These are phyloP conservation scores for Daldinia eschscholtzii DNA, from an alignment of 2,329 filamentous ascomycete genomes.

Conservation along the genomic window DNA sequence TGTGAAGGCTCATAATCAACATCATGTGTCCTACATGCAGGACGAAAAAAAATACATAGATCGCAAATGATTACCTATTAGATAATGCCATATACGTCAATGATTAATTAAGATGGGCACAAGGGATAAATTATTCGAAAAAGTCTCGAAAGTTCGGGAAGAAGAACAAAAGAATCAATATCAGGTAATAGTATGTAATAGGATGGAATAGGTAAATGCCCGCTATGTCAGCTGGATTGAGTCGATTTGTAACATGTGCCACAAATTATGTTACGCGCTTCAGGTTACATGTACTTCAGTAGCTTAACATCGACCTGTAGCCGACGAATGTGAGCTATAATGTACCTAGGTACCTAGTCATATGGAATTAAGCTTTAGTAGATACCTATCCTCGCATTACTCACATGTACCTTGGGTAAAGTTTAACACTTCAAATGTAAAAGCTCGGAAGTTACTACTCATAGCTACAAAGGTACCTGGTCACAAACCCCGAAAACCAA, in stretches of 20 bases:
- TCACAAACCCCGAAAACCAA: slow-evolving; percentile 36
- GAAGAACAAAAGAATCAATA: slow-evolving; percentile 7
- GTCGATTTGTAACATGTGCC: not conserved
- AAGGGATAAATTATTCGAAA: slow-evolving; percentile 11
- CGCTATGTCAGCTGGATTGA: slow-evolving; percentile 24
- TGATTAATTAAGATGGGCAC: slow-evolving; percentile 7
- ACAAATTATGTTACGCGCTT: not conserved
- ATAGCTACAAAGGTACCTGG: slow-evolving; percentile 10
- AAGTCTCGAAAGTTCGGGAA: slow-evolving; percentile 31
- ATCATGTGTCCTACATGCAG: slow-evolving; percentile 38
- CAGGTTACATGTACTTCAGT: not conserved
- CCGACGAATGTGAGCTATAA: not conserved
- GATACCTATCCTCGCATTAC: not conserved
- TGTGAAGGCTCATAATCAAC: slow-evolving; percentile 15
- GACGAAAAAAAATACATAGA: slow-evolving; percentile 17
- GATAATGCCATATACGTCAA: slow-evolving; percentile 15
- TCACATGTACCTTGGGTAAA: not conserved
- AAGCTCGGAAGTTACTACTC: not conserved
- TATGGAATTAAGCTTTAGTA: no score
- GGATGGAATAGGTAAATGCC: slow-evolving; percentile 3
- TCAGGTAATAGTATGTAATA: slow-evolving; percentile 4
- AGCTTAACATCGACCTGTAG: not conserved
- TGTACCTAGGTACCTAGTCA: no score
- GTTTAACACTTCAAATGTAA: not conserved
- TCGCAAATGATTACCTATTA: slow-evolving; percentile 42